Evolutionary conservation across 345 rosid species (phyloP), one percentile per base, ranked within the genome.

Genomic region (Carallia pectinifolia): DNA sequence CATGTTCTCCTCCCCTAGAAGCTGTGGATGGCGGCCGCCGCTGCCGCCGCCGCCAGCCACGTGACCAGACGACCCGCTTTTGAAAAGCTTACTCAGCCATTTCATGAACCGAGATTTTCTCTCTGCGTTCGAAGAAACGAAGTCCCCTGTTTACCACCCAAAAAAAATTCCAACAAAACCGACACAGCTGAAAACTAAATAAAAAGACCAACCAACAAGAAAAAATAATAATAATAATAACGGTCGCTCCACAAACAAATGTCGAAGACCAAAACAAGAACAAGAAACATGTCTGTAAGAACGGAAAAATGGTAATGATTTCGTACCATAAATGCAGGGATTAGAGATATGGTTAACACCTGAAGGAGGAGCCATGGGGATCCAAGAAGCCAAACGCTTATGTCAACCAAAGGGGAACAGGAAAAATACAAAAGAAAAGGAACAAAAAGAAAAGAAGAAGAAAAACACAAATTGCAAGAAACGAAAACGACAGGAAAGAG

Each of bases 21-120:
- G 83, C 77, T 83, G 96, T 7, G 92, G 96, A 48, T 66, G 84
- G 65, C 72, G 82, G 68, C 72, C 13, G 39, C 23, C 23, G 23
- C n/a, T n/a, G n/a, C 23, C 23, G 0, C 23, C 23, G 23, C 68
- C 39, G 34, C 77, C 75, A 27, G 84, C 75, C 10, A 85, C 79
- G 34, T 89, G 80, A 76, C 66, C 80, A 36, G 86, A 71, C 39
- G 86, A 71, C 44, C 89, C 84, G 61, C 78, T 76, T 76, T 87
- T 95, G 61, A 95, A 95, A 63, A 95, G 82, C 79, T 88, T 95
- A 66, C 97, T 74, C 61, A 95, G 82, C 99, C 99, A 95, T 85
- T 89, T 92, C 92, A 90, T 82, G 63, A 95, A 81, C 73, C 92
- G 81, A 52, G 97, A 90, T 81, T 87, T 90, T 76, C 84, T 87